Percentiles rank a stretch among this genome's conserved stretches.
phyloP scores from a whole-genome alignment of 495 filamentous ascomycete species.

The Parathielavia hyrcaniae region DNA sequence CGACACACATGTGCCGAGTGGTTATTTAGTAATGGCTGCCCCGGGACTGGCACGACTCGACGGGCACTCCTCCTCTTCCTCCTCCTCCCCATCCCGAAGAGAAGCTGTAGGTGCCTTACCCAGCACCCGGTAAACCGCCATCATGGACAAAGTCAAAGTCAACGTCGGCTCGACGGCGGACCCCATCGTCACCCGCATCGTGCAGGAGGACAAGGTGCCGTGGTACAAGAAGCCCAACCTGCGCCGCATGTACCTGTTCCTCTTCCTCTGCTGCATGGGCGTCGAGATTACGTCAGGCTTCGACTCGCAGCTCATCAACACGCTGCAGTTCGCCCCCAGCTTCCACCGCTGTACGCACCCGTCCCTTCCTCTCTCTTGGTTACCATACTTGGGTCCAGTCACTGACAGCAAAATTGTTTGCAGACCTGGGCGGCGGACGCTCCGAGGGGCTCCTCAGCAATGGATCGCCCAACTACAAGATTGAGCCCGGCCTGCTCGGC shows the following conservation, averaged over 20 bases:
- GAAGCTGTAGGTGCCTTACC: too few species aligned
- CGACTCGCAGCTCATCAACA: constrained; percentile 66
- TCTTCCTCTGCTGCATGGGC: constrained; percentile 61
- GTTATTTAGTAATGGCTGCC: too few species aligned
- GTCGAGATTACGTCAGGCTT: constrained; percentile 69
- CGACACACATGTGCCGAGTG: too few species aligned
- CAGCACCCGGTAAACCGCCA: too few species aligned
- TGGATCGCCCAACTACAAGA: neutral
- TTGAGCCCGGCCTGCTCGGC: constrained; percentile 5
- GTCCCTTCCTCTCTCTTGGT: neutral
- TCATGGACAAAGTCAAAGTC: too few species aligned
- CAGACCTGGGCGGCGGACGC: neutral
- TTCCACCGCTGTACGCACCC: constrained; percentile 47
- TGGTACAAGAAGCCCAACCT: constrained; percentile 61
- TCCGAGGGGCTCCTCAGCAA: too few species aligned
- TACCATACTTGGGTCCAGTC: neutral
- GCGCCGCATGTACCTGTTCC: constrained; percentile 50
- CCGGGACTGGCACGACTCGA: too few species aligned
- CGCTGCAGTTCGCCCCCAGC: constrained; percentile 53
- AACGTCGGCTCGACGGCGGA: constrained; percentile 17
- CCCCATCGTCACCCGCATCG: constrained; percentile 45
- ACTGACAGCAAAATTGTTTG: neutral
- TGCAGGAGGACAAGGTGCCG: constrained; percentile 44
- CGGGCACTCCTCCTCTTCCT: too few species aligned
- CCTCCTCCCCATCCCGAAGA: too few species aligned